These are phyloP conservation scores for Geotrichum aggregatum DNA, from an alignment of 1,139 yeast genomes.

Conservation along the genomic window DNA sequence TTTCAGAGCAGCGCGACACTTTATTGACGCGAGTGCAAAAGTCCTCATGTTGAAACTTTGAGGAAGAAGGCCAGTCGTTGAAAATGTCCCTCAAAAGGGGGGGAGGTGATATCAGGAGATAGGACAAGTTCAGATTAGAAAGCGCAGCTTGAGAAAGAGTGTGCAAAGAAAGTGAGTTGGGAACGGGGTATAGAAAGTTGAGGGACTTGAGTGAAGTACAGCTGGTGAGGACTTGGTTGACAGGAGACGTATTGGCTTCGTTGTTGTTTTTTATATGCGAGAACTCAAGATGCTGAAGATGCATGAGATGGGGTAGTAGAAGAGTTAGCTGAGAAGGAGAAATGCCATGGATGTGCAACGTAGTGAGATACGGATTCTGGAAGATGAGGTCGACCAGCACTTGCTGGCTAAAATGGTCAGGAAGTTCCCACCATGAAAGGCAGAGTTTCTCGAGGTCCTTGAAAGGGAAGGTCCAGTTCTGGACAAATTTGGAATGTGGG, in stretches of 20 bases:
- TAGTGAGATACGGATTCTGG: not conserved
- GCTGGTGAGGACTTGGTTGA: not conserved
- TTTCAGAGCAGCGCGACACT: not conserved
- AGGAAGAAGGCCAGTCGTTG: not conserved
- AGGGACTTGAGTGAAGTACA: not conserved
- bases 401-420: not conserved
- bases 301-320: not conserved
- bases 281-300: not conserved
- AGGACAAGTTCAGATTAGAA: not conserved
- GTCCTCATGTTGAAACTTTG: not conserved
- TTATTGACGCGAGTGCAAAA: not conserved
- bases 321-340: not conserved
- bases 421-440: slow-evolving; percentile 1
- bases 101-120: not conserved
- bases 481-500: not conserved
- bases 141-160: not conserved
- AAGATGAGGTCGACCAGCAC: not conserved
- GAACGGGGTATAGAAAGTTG: not conserved
- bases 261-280: not conserved
- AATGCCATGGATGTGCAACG: slow-evolving; percentile 5
- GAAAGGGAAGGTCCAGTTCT: slow-evolving; percentile 5
- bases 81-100: not conserved
- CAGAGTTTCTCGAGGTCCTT: slow-evolving; percentile 1
- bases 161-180: not conserved
- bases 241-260: not conserved